Evolutionary conservation across 768 basidiomycete genomes (phyloP), one percentile per base, ranked within the genome.

Genomic region (Tulasnella calospora): DNA sequence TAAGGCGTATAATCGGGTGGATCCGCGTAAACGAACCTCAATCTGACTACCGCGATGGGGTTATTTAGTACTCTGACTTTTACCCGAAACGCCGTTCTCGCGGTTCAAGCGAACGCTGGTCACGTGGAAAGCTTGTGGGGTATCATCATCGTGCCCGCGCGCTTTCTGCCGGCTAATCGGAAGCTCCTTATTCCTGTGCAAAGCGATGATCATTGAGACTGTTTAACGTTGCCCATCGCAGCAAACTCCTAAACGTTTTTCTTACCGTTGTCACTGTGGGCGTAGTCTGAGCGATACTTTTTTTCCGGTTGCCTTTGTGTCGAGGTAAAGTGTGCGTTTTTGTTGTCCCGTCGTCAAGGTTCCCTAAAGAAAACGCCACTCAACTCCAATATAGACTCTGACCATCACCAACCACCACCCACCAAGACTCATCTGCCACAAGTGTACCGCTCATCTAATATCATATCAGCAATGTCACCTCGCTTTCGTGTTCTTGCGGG

Each of bases 401-500:
- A n/a, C 8, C 51, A 5, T n/a, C 51, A 23, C 8, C 51, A 51
- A 51, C 51, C 23, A 51, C 51, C 51, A 51, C 51, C 51, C n/a
- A 23, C 44, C 44, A 44, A 44, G 44, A 44, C 44, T 44, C 44
- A 44, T 15, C 44, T 44, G 17, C 15, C 44, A 44, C 51, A 51
- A 51, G 51, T 23, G 21, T 51, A 23, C 41, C 23, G n/a, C n/a
- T n/a, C 51, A 23, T 51, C 51, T 51, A 51, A 51, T 41, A 71
- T 41, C 12, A 27, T 36, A 36, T 84, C 84, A 51, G 51, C 23
- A 51, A 51, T 51, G 51, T 23, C 51, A n/a, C 91, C 92, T 47
- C 89, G 88, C 55, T 88, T 96, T 21, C 89, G 90, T 61, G 90
- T 94, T 57, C 87, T 92, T 38, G 94, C 90, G 12, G 94, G 94